Evolutionary conservation across 495 filamentous ascomycete genomes (phyloP), one percentile per base, ranked within the genome.

Genomic region (Aspergillus leporis): DNA sequence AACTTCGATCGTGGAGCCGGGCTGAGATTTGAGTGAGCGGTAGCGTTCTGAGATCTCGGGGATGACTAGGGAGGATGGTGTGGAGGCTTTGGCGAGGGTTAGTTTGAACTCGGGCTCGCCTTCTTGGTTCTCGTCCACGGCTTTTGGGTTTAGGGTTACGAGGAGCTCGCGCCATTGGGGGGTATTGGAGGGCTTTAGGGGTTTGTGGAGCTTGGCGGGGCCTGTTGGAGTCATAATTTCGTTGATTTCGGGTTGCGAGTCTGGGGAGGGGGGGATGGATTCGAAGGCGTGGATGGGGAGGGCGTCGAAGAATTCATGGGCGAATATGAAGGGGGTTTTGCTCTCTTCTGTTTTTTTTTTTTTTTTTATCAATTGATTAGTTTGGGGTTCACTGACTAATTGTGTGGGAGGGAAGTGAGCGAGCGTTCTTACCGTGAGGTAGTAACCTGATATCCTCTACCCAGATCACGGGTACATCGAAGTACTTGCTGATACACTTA

Each of bases 271-370:
- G 30, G 79, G 71, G 32, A 92, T 73, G 23, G 87, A 87, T 67
- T 97, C 87, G 72, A 98, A 98, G 59, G 91, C 89, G 73, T 98
- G 92, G 66, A 98, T 96, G 38, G 94, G 94, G 6, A 98, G 88
- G n/a, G 94, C 94, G 66, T 98, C 94, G 73, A 98, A 98, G 79
- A 98, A 97, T 70, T 98, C 94, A 70, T 98, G 94, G 12, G 93
- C 94, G 36, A 97, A 83, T 51, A 98, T 94, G 73, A 97, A 94
- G 1, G 94, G 93, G 16, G 86, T 90, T 64, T 90, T 92, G 60
- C 77, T 59, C 78, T 73, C 66, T 79, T 68, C 72, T 69, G 50
- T 49, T n/a, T 48, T 62, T n/a, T n/a, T n/a, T n/a, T n/a, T n/a
- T n/a, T n/a, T n/a, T n/a, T n/a, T n/a, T n/a, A n/a, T n/a, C n/a